Conservation (phyloP, 495 filamentous ascomycete species). For the Penicillium bialowiezense region DNA sequence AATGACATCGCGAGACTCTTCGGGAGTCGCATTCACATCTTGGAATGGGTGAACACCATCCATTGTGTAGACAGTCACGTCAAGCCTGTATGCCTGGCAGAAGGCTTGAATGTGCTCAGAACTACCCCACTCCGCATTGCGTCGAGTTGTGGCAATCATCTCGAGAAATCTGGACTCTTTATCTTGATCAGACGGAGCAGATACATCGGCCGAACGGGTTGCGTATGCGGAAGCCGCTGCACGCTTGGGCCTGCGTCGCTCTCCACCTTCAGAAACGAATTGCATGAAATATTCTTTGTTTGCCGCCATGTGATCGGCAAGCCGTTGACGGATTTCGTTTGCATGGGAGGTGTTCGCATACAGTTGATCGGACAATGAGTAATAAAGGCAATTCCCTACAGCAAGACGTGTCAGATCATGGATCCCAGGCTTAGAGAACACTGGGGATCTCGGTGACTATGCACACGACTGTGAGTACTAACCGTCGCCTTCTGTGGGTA, state of each 20-base stretch:
- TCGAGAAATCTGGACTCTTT: conserved; percentile 61
- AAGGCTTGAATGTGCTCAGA: conserved; percentile 73
- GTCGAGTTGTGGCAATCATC: conserved; percentile 59
- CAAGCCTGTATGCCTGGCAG: conserved; percentile 55
- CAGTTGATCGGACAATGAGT: conserved; percentile 73
- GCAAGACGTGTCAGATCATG: conserved; percentile 22
- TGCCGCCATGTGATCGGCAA: conserved; percentile 61
- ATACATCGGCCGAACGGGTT: conserved; percentile 35
- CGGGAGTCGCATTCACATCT: conserved; percentile 45
- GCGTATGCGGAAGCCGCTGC: conserved; percentile 44
- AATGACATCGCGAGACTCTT: conserved; percentile 40
- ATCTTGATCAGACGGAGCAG: conserved; percentile 50
- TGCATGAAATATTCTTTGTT: conserved; percentile 62
- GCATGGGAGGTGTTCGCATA: conserved; percentile 61
- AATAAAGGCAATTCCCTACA: conserved; percentile 73
- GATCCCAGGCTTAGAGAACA: neutral
- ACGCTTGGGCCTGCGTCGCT: conserved; percentile 62
- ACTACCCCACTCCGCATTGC: conserved; percentile 65
- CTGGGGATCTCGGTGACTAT: neutral
- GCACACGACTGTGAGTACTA: conserved; percentile 7
- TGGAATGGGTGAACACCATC: conserved; percentile 42
- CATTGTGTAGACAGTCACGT: conserved; percentile 64
- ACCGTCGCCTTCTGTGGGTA: conserved; percentile 48
- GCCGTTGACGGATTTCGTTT: conserved; percentile 54
- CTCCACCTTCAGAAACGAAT: conserved; percentile 60